Evolutionary conservation across 306 rosid species (phyloP), one percentile per base, ranked within the genome.

Genomic region (Crotalaria pallida): DNA sequence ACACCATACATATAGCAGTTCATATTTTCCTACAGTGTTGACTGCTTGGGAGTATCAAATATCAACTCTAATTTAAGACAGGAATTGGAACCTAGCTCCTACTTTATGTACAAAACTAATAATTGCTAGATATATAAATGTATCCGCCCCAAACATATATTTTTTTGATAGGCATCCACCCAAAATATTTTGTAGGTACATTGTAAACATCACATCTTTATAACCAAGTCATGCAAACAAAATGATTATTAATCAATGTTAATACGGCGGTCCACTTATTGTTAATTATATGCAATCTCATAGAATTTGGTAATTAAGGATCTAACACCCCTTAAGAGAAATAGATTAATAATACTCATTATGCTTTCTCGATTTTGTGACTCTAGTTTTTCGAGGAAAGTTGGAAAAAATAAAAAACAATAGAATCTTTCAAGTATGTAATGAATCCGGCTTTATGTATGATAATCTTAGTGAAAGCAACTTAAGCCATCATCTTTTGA

Each of bases 381-480:
- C 31, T 40, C 6, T 27, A 22, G 44, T 33, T 21, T 50, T 51
- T 50, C 15, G 22, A 12, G 24, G 9, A 51, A 47, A 15, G 5
- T 13, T 15, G 2, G 8, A 6, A 22, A 9, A 29, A 49, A 49
- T 5, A 9, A 38, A 38, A 38, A 34, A n/a, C n/a, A 34, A 2
- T 38, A 10, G 12, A 38, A 6, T 45, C 58, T 52, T 52, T 27
- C 15, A 23, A 63, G n/a, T 24, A 50, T 6, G 36, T 17, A 22
- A 23, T 17, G 55, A 49, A 63, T 59, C 74, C 9, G 34, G 71
- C 52, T 56, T 74, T 65, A 43, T 47, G 27, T 45, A 34, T 55
- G 15, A 78, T 45, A 78, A 71, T 78, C 73, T 45, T 45, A 45
- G 19, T 34, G 40, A 64, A 7, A 34, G 36, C 27, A 45, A 71